Evolutionary conservation across 1,284 basidiomycete species (phyloP).

Genomic region (Phylloboletellus chloephorus): DNA sequence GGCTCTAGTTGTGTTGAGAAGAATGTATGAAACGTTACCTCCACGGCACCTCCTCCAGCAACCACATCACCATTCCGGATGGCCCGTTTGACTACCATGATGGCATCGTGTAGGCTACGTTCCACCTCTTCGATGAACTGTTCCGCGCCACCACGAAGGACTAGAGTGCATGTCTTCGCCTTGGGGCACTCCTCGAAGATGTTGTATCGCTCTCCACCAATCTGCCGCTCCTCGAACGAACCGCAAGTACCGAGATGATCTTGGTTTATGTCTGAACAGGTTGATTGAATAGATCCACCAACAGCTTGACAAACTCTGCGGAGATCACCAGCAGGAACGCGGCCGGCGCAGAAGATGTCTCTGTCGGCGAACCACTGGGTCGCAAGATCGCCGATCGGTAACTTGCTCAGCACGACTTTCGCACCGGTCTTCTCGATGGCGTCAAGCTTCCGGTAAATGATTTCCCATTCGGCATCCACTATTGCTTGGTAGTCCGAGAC

Average conservation of each 20-base stretch:
- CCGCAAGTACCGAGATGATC: constrained; percentile 94
- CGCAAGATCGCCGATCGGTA: constrained; percentile 97
- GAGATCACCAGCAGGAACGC: constrained; percentile 87
- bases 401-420: constrained; percentile 95
- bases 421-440: constrained; percentile 96
- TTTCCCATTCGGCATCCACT: constrained; percentile 99
- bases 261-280: constrained; percentile 85
- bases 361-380: constrained; percentile 99
- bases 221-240: constrained; percentile 89
- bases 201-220: constrained; percentile 97
- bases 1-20: constrained; percentile 13
- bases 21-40: constrained; percentile 47
- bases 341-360: constrained; percentile 98
- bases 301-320: constrained; percentile 95
- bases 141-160: constrained; percentile 95
- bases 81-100: constrained; percentile 98
- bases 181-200: constrained; percentile 90
- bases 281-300: constrained; percentile 93
- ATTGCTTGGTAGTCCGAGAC: constrained; percentile 99
- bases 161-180: constrained; percentile 96
- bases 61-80: constrained; percentile 95
- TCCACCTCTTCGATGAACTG: constrained; percentile 99
- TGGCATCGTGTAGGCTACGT: constrained; percentile 94
- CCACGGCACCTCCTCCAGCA: constrained; percentile 95
- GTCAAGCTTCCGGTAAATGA: constrained; percentile 97